phyloP scores from a whole-genome alignment of 2,329 filamentous ascomycete genomes.

The Epichloe festucae region DNA sequence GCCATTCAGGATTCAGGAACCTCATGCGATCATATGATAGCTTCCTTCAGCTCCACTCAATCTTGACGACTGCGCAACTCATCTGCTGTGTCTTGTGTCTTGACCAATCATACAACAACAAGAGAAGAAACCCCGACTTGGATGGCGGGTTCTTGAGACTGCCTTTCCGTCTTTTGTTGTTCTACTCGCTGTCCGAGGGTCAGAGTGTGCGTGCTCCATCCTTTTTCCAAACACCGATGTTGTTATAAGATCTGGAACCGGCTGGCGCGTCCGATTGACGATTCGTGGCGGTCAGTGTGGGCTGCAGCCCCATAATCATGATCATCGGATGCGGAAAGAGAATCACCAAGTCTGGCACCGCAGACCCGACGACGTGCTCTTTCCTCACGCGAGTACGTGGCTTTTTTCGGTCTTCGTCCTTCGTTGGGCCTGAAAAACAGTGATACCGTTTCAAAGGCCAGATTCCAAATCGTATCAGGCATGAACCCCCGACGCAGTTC shows the following conservation, averaged over 20 bases:
- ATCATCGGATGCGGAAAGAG: neutral
- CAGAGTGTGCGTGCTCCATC: too few relatives aligned
- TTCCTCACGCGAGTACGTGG: neutral
- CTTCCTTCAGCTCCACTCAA: too few relatives aligned
- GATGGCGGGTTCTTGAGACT: too few relatives aligned
- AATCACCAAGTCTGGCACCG: neutral
- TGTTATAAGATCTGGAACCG: neutral
- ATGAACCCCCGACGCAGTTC: too few relatives aligned
- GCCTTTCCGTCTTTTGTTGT: neutral
- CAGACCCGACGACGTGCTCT: neutral
- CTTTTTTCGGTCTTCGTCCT: neutral
- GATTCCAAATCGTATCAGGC: too few relatives aligned
- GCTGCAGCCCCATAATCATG: neutral
- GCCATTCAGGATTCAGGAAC: neutral
- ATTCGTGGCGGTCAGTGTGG: constrained; percentile 1
- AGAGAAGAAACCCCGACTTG: too few relatives aligned
- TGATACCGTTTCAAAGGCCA: too few relatives aligned
- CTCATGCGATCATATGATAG: neutral
- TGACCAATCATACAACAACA: too few relatives aligned
- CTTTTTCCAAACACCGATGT: neutral
- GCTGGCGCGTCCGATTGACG: neutral
- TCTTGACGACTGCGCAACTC: too few relatives aligned
- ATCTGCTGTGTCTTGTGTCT: too few relatives aligned
- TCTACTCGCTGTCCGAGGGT: neutral
- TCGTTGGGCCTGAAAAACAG: too few relatives aligned